Percentiles rank a stretch among this genome's conserved stretches.
These are phyloP conservation scores for Vicia villosa DNA, from an alignment of 306 rosid species.

Conservation along the genomic window DNA sequence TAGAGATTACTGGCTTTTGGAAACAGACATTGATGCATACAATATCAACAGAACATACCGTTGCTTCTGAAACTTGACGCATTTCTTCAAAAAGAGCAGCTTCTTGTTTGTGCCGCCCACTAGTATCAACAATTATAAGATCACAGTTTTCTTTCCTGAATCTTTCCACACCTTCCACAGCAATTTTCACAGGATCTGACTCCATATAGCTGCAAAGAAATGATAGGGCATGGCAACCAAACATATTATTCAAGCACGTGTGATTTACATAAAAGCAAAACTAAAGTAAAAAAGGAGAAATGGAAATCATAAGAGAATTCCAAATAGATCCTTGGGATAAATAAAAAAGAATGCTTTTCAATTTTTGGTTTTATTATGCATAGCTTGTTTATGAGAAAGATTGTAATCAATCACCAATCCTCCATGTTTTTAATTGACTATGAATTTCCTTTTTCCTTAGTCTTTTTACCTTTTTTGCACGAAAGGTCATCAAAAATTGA, in stretches of 20 bases:
- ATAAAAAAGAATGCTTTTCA: background rate
- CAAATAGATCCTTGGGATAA: slow-evolving; percentile 18
- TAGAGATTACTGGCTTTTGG: slow-evolving; percentile 15
- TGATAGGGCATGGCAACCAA: slow-evolving; percentile 28
- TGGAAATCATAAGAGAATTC: background rate
- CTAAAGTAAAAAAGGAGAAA: background rate
- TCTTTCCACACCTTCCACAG: slow-evolving; percentile 78
- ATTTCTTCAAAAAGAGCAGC: slow-evolving; percentile 91
- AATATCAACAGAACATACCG: slow-evolving; percentile 53
- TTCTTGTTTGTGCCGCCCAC: slow-evolving; percentile 92
- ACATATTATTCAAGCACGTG: slow-evolving; percentile 23
- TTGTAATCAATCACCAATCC: background rate
- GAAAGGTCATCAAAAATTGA: background rate
- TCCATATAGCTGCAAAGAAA: slow-evolving; percentile 64
- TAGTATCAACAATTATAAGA: slow-evolving; percentile 86
- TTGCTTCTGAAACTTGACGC: slow-evolving; percentile 93
- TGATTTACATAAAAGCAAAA: background rate
- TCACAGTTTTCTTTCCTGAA: slow-evolving; percentile 81
- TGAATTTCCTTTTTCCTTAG: background rate
- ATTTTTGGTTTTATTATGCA: slow-evolving; percentile 2
- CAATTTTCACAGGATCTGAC: slow-evolving; percentile 82
- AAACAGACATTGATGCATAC: slow-evolving; percentile 1
- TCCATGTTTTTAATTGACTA: background rate
- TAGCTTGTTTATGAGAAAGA: background rate
- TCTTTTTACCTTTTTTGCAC: background rate